phyloP scores from a whole-genome alignment of 129 eudicot species.

The Flaveria brownii region DNA sequence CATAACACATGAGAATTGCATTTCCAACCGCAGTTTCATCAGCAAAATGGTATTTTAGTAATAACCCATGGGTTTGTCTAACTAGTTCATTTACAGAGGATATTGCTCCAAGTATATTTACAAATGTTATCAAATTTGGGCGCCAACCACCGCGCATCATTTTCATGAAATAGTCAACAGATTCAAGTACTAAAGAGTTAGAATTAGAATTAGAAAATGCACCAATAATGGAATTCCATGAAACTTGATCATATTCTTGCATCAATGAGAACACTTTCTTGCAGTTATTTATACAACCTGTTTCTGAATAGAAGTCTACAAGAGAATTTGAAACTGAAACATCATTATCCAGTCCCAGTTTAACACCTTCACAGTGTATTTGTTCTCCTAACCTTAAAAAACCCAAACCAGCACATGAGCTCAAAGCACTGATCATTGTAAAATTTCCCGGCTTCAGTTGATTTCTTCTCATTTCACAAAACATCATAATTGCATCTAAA shows the following conservation, averaged over 20 bases:
- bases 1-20: conserved; percentile 72
- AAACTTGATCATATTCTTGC: conserved; percentile 71
- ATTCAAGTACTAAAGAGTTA: conserved; percentile 43
- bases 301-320: conserved; percentile 68
- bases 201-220: conserved; percentile 60
- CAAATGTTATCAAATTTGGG: conserved; percentile 66
- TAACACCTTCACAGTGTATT: conserved; percentile 69
- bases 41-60: conserved; percentile 45
- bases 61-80: conserved; percentile 64
- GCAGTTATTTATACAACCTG: conserved; percentile 49
- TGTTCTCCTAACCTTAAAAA: conserved; percentile 67
- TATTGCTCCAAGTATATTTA: conserved; percentile 67
- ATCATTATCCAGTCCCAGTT: conserved; percentile 74
- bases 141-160: conserved; percentile 73
- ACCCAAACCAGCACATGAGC: conserved; percentile 74
- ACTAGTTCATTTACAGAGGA: conserved; percentile 49
- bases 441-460: conserved; percentile 56
- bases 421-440: conserved; percentile 74
- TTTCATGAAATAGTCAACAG: conserved; percentile 46
- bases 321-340: conserved; percentile 90
- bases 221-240: conserved; percentile 86
- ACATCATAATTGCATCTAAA: conserved; percentile 57
- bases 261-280: conserved; percentile 63
- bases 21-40: conserved; percentile 52
- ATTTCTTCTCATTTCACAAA: conserved; percentile 57